These are phyloP conservation scores for Exophiala sideris DNA, from an alignment of 2,329 filamentous ascomycete species.

Conservation along the genomic window DNA sequence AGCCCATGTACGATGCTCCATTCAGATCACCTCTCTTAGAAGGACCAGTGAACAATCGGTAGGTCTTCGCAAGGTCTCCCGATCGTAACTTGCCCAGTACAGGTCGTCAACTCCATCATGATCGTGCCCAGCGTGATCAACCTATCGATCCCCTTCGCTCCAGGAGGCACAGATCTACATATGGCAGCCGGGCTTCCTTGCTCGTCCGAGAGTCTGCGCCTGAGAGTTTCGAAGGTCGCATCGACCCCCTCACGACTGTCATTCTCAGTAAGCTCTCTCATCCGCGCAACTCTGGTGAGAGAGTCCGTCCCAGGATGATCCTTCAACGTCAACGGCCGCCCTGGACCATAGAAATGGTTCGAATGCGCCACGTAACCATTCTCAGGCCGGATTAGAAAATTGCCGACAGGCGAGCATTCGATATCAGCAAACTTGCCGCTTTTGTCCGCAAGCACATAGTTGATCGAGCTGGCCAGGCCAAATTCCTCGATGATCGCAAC, in stretches of 20 bases:
- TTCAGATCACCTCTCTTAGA: neutral
- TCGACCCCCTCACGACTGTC: neutral
- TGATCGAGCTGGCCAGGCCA: conserved; percentile 5
- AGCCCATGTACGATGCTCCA: too few relatives aligned
- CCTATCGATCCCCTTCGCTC: conserved; percentile 8
- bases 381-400: neutral
- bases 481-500: conserved; percentile 9
- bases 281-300: neutral
- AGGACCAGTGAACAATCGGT: conserved; percentile 11
- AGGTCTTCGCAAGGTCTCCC: conserved; percentile 10
- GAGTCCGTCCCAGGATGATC: conserved; percentile 3
- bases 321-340: conserved; percentile 2
- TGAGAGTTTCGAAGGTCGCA: conserved; percentile 2
- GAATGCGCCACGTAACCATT: conserved; percentile 10
- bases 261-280: neutral
- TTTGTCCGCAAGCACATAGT: conserved; percentile 7
- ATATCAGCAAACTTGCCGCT: conserved; percentile 5
- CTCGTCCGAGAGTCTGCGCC: conserved; percentile 6
- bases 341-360: conserved; percentile 11
- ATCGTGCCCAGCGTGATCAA: conserved; percentile 6
- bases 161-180: conserved; percentile 6
- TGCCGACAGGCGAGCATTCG: conserved; percentile 2
- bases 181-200: conserved; percentile 4
- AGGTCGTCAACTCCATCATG: conserved; percentile 12
- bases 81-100: conserved; percentile 6